Conservation (phyloP, 768 basidiomycete genomes). For the Mycena haematopus region DNA sequence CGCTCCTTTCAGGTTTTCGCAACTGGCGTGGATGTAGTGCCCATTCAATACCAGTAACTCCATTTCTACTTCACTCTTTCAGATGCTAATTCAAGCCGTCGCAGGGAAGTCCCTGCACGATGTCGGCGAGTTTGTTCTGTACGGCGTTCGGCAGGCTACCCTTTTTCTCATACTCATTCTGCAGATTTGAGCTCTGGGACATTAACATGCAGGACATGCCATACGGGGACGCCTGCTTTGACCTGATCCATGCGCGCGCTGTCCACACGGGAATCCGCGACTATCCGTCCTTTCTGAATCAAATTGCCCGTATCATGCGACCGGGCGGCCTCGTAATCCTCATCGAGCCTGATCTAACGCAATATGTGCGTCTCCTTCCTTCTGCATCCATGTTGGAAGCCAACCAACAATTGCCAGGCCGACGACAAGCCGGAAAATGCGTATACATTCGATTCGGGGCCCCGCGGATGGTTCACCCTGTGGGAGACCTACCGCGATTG, state of each 20-base stretch:
- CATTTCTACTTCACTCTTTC: background rate
- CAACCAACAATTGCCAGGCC: background rate
- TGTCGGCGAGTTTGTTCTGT: constrained; percentile 4
- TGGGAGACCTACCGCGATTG: constrained; percentile 69
- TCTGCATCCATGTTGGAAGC: background rate
- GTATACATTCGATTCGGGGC: constrained; percentile 42
- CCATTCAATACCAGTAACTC: constrained; percentile 15
- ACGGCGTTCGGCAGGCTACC: background rate
- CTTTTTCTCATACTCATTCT: background rate
- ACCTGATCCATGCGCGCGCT: constrained; percentile 73
- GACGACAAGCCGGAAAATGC: constrained; percentile 50
- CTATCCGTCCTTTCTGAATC: constrained; percentile 64
- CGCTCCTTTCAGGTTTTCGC: constrained; percentile 1
- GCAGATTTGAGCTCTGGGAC: constrained; percentile 76
- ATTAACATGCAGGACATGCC: constrained; percentile 65
- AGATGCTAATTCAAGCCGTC: background rate
- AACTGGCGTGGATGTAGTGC: constrained; percentile 16
- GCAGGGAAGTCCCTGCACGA: constrained; percentile 12
- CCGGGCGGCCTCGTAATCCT: constrained; percentile 74
- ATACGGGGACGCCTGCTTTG: constrained; percentile 67
- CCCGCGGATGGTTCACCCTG: constrained; percentile 66
- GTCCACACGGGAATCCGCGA: constrained; percentile 71
- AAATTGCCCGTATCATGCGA: constrained; percentile 70
- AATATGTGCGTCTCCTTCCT: constrained; percentile 39
- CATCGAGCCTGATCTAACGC: constrained; percentile 65